These are phyloP conservation scores for Teratosphaeria zuluensis DNA, from an alignment of 2,329 filamentous ascomycete species.

Conservation along the genomic window DNA sequence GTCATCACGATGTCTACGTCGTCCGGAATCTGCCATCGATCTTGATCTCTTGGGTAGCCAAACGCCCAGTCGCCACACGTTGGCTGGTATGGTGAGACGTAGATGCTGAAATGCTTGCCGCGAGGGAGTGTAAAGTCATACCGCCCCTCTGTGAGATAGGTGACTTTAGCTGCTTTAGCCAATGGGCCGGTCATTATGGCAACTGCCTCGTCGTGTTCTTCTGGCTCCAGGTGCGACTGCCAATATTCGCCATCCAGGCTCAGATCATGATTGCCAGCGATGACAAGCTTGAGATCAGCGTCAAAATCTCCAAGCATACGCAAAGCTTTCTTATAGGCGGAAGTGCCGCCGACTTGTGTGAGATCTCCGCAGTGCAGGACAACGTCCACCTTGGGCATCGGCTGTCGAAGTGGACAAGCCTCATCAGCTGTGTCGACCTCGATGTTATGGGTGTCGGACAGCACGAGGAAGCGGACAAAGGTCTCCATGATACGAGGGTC, in stretches of 20 bases:
- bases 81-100: conserved; percentile 45
- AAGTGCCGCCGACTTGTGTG: conserved; percentile 22
- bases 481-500: conserved; percentile 1
- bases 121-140: conserved; percentile 37
- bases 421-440: background rate
- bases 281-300: conserved; percentile 28
- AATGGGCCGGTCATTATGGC: background rate
- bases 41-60: conserved; percentile 41
- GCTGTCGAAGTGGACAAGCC: background rate
- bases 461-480: conserved; percentile 9
- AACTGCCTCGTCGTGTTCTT: conserved; percentile 7
- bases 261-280: conserved; percentile 30
- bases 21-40: conserved; percentile 6
- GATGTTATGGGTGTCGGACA: conserved; percentile 19
- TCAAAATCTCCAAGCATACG: conserved; percentile 18
- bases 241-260: conserved; percentile 14
- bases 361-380: conserved; percentile 33
- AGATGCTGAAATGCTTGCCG: conserved; percentile 42
- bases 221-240: conserved; percentile 25
- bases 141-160: conserved; percentile 45
- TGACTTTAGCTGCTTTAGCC: conserved; percentile 36
- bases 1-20: conserved; percentile 32
- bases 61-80: conserved; percentile 44
- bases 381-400: conserved; percentile 19
- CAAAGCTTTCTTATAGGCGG: conserved; percentile 22